Evolutionary conservation across 2,329 filamentous ascomycete genomes (phyloP), one percentile per base, ranked within the genome.

Genomic region (Neofusicoccum sp.): DNA sequence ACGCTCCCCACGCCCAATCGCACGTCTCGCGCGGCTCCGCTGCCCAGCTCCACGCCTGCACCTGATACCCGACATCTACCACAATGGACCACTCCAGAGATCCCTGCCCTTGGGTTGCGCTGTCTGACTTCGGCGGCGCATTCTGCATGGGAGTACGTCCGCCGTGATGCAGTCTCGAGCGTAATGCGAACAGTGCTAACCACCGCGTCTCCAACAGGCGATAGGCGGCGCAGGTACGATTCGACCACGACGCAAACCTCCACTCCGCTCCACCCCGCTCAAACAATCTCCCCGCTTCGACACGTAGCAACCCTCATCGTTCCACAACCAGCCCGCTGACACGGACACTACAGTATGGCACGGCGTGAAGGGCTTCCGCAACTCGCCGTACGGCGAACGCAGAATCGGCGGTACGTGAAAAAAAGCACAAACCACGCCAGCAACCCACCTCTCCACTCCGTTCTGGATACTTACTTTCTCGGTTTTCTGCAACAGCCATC

Each of bases 81-180:
- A 72, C 43, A 60, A 95, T 96, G 89, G 93, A 99, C 86, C 95
- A 98, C 83, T 89, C 90, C 65, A 86, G 95, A 80, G 95, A 98
- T 79, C 95, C 95, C 65, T 98, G 95, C 79, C 95, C 95, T 61
- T 98, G 89, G 88, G 93, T 98, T 72, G 90, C 95, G 66, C 84
- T 98, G 68, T 96, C 93, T 79, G 95, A 99, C 80, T 98, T 98
- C 75, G 95, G 95, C 65, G 95, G 95, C 79, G 95, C 93, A 61
- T 97, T 98, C 72, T 88, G 86, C 74, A 98, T 97, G 93, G 93
- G 93, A 70, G 91, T 95, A 89, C 66, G 90, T 82, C 65, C 47
- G 12, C 16, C 43, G 40, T 14, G 34, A 41, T 54, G 33, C 36
- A 54, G 34, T 6, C 6, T 31, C 36, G 36, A n/a, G 16, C 58